A percentile compares a stretch with the other conserved stretches of the same genome.
phyloP scores from a whole-genome alignment of 352 stramenopile genomes.

The Globisporangium uncinulatum region DNA sequence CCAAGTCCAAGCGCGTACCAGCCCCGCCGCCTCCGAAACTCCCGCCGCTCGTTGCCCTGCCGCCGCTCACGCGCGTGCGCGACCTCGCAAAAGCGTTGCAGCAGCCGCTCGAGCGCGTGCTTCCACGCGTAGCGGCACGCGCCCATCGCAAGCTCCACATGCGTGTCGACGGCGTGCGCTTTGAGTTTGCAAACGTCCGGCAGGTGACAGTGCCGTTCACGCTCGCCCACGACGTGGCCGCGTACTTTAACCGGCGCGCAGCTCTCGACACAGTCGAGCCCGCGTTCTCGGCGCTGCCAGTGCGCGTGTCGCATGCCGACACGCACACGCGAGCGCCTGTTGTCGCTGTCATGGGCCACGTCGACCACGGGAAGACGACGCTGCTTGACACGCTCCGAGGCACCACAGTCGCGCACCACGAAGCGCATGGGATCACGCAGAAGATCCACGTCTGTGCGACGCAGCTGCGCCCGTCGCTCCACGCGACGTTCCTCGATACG shows the following conservation, averaged over 20 bases:
- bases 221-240: slow-evolving; percentile 47
- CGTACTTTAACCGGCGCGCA: slow-evolving; percentile 30
- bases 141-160: slow-evolving; percentile 54
- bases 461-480: slow-evolving; percentile 60
- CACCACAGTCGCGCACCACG: slow-evolving; percentile 86
- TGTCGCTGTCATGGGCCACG: slow-evolving; percentile 99
- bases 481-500: slow-evolving; percentile 98
- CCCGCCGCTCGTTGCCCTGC: slow-evolving; percentile 13
- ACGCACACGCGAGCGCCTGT: slow-evolving; percentile 86
- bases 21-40: neutral
- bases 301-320: neutral
- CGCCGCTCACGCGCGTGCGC: slow-evolving; percentile 63
- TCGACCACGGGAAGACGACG: slow-evolving; percentile 99
- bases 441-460: slow-evolving; percentile 97
- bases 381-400: slow-evolving; percentile 95
- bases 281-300: slow-evolving; percentile 22
- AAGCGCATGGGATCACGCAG: slow-evolving; percentile 99
- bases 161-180: slow-evolving; percentile 33
- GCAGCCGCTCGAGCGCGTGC: slow-evolving; percentile 60
- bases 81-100: slow-evolving; percentile 70
- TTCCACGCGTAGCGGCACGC: slow-evolving; percentile 52
- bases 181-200: slow-evolving; percentile 76
- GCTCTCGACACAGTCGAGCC: slow-evolving; percentile 66
- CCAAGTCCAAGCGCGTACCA: neutral
- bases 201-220: slow-evolving; percentile 67